Conservation (phyloP, 2,329 filamentous ascomycete species). For the Dactylellina cionopaga region DNA sequence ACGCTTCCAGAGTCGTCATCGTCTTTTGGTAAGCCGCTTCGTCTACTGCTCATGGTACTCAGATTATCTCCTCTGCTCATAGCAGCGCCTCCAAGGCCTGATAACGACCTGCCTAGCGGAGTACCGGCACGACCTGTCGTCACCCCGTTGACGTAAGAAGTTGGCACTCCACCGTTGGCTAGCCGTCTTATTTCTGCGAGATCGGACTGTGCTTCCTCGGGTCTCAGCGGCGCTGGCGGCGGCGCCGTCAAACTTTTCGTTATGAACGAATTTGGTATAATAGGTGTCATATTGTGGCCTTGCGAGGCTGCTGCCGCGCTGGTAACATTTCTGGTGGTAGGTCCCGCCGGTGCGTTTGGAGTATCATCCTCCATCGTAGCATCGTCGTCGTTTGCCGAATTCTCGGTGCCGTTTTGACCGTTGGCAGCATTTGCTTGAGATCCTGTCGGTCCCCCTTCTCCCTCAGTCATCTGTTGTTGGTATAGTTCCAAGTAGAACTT, state of each 20-base stretch:
- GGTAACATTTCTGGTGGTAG: slow-evolving; percentile 38
- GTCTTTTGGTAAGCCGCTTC: slow-evolving; percentile 29
- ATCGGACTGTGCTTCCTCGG: slow-evolving; percentile 30
- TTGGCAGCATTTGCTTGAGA: slow-evolving; percentile 17
- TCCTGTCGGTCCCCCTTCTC: not conserved
- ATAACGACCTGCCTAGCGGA: slow-evolving; percentile 31
- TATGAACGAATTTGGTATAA: slow-evolving; percentile 42
- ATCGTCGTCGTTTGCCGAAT: slow-evolving; percentile 18
- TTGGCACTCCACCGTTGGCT: slow-evolving; percentile 18
- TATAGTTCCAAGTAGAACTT: slow-evolving; percentile 36
- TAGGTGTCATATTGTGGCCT: slow-evolving; percentile 43
- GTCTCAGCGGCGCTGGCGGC: slow-evolving; percentile 29
- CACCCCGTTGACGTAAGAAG: slow-evolving; percentile 15
- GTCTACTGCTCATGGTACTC: slow-evolving; percentile 45
- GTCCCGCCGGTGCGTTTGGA: slow-evolving; percentile 18
- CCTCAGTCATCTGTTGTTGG: not conserved
- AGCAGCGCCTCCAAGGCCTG: slow-evolving; percentile 25
- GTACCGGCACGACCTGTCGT: slow-evolving; percentile 28
- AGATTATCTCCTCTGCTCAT: slow-evolving; percentile 44
- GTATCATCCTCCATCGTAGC: slow-evolving; percentile 24
- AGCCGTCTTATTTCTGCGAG: slow-evolving; percentile 35
- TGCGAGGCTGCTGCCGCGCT: slow-evolving; percentile 37
- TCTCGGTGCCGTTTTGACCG: slow-evolving; percentile 25
- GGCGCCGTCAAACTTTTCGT: slow-evolving; percentile 48
- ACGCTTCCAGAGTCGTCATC: slow-evolving; percentile 44